phyloP scores from a whole-genome alignment of 192 early-diverging fungal genomes.

The Entomortierella lignicola region DNA sequence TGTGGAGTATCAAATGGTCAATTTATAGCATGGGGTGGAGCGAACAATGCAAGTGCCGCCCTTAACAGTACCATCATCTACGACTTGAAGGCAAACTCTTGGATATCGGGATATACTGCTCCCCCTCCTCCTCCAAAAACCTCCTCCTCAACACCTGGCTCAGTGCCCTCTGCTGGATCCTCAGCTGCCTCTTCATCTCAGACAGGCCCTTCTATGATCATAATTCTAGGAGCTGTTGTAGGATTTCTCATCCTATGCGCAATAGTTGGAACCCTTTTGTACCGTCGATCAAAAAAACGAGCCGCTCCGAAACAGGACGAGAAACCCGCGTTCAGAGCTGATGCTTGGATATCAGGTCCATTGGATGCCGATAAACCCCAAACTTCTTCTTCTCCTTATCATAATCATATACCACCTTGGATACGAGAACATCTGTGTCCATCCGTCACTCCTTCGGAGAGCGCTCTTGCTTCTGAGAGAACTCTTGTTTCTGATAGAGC shows the following conservation, averaged over 20 bases:
- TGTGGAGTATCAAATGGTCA: constrained; percentile 20
- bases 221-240: background rate
- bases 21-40: constrained; percentile 14
- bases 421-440: no score
- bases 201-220: background rate
- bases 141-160: background rate
- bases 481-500: no score
- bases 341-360: background rate
- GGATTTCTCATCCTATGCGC: background rate
- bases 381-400: no score
- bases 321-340: background rate
- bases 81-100: background rate
- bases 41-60: no score
- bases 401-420: no score
- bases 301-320: background rate
- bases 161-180: background rate
- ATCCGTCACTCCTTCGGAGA: no score
- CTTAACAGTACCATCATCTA: background rate
- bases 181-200: background rate
- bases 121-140: background rate
- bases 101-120: background rate
- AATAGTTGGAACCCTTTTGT: background rate
- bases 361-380: background rate
- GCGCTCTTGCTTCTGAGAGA: no score
- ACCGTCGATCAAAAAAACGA: background rate